Percentiles rank a stretch among this genome's conserved stretches.
Conservation (phyloP, 2,329 filamentous ascomycete species). For the Ophiostoma piceae region DNA sequence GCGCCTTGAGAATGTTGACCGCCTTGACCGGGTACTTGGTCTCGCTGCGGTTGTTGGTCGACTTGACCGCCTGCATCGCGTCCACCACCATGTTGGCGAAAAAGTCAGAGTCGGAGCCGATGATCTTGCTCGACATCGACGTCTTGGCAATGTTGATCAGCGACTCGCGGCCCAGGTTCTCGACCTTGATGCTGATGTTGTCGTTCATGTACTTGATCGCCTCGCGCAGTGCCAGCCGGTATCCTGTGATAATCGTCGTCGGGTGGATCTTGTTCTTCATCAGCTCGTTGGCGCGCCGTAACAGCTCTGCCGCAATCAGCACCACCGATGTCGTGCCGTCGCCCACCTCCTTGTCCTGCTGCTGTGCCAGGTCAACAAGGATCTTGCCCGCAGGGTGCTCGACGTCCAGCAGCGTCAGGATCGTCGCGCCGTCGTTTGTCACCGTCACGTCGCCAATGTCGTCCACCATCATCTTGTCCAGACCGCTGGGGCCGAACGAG, state of each 20-base stretch:
- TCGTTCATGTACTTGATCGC: slow-evolving; percentile 99
- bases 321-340: slow-evolving; percentile 98
- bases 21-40: slow-evolving; percentile 97
- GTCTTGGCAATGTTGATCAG: slow-evolving; percentile 95
- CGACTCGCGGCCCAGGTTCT: slow-evolving; percentile 82
- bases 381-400: slow-evolving; percentile 99
- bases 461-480: slow-evolving; percentile 99
- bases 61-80: slow-evolving; percentile 91
- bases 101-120: slow-evolving; percentile 91
- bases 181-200: slow-evolving; percentile 94
- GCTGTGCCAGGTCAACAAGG: slow-evolving; percentile 91
- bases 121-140: slow-evolving; percentile 99
- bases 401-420: slow-evolving; percentile 89
- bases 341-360: slow-evolving; percentile 98
- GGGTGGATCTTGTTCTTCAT: slow-evolving; percentile 99
- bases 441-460: slow-evolving; percentile 94
- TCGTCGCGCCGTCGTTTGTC: slow-evolving; percentile 97
- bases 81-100: slow-evolving; percentile 97
- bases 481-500: slow-evolving; percentile 91
- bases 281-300: slow-evolving; percentile 90
- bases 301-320: slow-evolving; percentile 89
- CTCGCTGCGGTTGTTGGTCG: slow-evolving; percentile 83
- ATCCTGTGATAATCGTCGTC: slow-evolving; percentile 97
- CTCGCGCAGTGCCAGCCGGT: slow-evolving; percentile 89
- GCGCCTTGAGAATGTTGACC: slow-evolving; percentile 96